These are phyloP conservation scores for Neurospora sp. DNA, from an alignment of 495 filamentous ascomycete species.

Conservation along the genomic window DNA sequence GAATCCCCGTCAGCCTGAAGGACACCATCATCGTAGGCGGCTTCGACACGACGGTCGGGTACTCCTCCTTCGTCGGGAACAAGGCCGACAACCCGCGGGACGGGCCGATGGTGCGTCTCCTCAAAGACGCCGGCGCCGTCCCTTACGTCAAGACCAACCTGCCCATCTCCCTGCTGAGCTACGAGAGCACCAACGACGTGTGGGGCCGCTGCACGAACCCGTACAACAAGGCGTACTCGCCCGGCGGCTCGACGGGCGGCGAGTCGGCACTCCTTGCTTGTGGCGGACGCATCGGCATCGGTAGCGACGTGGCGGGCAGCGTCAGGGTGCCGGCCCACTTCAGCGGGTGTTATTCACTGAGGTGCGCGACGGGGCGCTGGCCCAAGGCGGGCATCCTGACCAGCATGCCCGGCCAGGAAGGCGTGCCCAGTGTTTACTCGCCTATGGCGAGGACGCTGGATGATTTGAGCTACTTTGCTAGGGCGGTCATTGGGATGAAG, in stretches of 20 bases:
- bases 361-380: slow-evolving; percentile 95
- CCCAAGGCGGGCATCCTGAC: slow-evolving; percentile 77
- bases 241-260: slow-evolving; percentile 86
- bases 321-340: slow-evolving; percentile 86
- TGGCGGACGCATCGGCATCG: slow-evolving; percentile 87
- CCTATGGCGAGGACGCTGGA: slow-evolving; percentile 86
- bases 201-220: slow-evolving; percentile 80
- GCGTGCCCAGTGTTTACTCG: slow-evolving; percentile 78
- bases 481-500: slow-evolving; percentile 66
- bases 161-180: slow-evolving; percentile 84
- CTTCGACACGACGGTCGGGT: slow-evolving; percentile 81
- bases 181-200: slow-evolving; percentile 86
- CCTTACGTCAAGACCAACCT: slow-evolving; percentile 94
- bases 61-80: slow-evolving; percentile 61
- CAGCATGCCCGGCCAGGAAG: slow-evolving; percentile 92
- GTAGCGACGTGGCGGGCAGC: slow-evolving; percentile 88
- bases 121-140: slow-evolving; percentile 92
- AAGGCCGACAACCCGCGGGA: slow-evolving; percentile 42
- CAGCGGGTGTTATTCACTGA: slow-evolving; percentile 78
- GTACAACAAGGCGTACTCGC: slow-evolving; percentile 72
- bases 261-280: slow-evolving; percentile 78
- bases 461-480: slow-evolving; percentile 81
- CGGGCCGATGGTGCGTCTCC: slow-evolving; percentile 62
- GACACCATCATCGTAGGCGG: slow-evolving; percentile 79
- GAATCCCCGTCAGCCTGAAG: slow-evolving; percentile 83